Evolutionary conservation across 169 alveolate genomes (phyloP).

Genomic region (Plasmodium knowlesi): DNA sequence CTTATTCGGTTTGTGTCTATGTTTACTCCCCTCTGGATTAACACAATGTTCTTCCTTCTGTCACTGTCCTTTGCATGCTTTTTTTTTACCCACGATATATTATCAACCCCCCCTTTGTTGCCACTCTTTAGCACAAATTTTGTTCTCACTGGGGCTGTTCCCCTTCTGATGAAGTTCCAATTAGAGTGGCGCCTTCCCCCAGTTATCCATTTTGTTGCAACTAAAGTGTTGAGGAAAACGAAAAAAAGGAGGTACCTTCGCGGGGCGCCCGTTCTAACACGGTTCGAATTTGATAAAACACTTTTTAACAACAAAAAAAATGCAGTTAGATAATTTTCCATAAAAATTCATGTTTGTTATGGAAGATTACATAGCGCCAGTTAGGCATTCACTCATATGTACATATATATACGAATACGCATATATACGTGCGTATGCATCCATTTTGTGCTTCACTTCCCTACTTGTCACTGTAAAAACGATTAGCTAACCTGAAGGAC

Average conservation of each 20-base stretch:
- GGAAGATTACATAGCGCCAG: neutral
- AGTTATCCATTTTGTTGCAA: constrained; percentile 21
- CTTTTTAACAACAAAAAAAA: constrained; percentile 45
- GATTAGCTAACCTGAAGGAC: neutral
- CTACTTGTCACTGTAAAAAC: neutral
- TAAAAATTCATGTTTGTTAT: constrained; percentile 21
- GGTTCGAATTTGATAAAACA: constrained; percentile 22
- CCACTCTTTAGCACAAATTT: neutral
- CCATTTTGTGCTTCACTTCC: neutral
- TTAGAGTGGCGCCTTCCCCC: neutral
- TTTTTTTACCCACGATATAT: constrained; percentile 13
- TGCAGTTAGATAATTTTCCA: constrained; percentile 58
- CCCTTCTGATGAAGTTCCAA: constrained; percentile 10
- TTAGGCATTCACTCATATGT: neutral
- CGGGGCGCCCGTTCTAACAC: neutral
- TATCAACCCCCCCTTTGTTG: neutral
- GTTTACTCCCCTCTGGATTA: constrained; percentile 19
- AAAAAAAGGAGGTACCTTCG: constrained; percentile 20
- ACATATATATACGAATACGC: neutral
- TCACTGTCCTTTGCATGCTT: neutral
- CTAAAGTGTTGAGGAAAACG: constrained; percentile 35
- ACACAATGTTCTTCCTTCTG: constrained; percentile 28
- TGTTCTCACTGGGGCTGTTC: neutral
- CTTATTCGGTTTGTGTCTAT: constrained; percentile 43
- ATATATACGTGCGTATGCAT: neutral